Conservation (phyloP, 129 eudicot species). For the Calendula officinalis region DNA sequence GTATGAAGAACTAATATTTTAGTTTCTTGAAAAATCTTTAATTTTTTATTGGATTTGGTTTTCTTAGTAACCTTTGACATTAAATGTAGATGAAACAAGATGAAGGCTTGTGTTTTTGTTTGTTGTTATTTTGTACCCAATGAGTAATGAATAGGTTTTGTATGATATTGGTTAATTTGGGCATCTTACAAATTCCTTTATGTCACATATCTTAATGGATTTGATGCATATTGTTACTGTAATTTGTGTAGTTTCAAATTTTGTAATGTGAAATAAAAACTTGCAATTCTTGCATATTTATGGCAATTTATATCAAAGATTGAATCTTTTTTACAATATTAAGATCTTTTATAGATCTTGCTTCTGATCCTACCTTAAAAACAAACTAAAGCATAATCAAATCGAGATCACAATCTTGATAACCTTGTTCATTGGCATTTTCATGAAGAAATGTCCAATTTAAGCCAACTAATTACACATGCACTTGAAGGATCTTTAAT, state of each 20-base stretch:
- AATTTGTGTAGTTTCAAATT: too few relatives aligned
- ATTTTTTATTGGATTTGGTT: constrained; percentile 24
- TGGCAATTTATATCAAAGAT: too few relatives aligned
- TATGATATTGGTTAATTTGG: constrained; percentile 6
- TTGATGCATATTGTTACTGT: too few relatives aligned
- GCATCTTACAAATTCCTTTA: not conserved
- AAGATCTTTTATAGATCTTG: too few relatives aligned
- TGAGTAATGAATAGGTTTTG: constrained; percentile 23
- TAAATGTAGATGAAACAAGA: constrained; percentile 32
- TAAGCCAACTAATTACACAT: not conserved
- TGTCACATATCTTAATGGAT: not conserved
- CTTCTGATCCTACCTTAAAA: too few relatives aligned
- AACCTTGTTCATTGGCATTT: too few relatives aligned
- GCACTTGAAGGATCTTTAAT: not conserved
- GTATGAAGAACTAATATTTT: not conserved
- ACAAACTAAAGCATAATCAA: too few relatives aligned
- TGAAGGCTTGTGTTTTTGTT: constrained; percentile 19
- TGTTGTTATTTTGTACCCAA: not conserved
- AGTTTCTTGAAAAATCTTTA: constrained; percentile 1
- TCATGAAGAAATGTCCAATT: not conserved
- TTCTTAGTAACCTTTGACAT: constrained; percentile 9
- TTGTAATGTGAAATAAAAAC: too few relatives aligned
- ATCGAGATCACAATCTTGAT: too few relatives aligned
- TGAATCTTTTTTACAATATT: too few relatives aligned
- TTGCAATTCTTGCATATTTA: too few relatives aligned